Evolutionary conservation across 192 early-diverging fungal species (phyloP).

Genomic region (Linnemannia schmuckeri): DNA sequence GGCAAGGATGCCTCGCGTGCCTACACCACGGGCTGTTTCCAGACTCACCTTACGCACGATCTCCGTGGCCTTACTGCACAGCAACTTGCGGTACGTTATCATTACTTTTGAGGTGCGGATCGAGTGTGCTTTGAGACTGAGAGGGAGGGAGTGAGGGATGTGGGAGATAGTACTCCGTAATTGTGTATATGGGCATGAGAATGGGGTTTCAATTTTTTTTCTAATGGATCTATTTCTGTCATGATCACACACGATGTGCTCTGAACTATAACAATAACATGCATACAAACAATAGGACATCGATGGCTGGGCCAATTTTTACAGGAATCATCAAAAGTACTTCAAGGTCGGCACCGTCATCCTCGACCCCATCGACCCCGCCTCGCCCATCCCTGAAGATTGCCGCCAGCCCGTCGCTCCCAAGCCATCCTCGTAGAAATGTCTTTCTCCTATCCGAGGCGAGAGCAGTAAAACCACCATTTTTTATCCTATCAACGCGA

Average conservation of each 20-base stretch:
- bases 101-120: background rate
- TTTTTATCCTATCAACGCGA: background rate
- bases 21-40: constrained; percentile 95
- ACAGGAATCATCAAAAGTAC: constrained; percentile 89
- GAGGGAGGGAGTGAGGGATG: background rate
- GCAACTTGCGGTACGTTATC: constrained; percentile 76
- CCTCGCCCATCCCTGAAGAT: constrained; percentile 83
- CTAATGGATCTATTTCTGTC: background rate
- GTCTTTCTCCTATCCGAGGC: background rate
- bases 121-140: background rate
- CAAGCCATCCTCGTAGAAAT: constrained; percentile 51
- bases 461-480: background rate
- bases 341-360: constrained; percentile 87
- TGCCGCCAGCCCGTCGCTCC: constrained; percentile 71
- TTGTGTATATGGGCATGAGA: background rate
- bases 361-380: constrained; percentile 85
- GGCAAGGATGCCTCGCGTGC: constrained; percentile 94
- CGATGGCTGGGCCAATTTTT: constrained; percentile 89
- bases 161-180: background rate
- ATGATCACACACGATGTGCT: background rate
- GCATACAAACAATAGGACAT: constrained; percentile 60
- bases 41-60: constrained; percentile 95
- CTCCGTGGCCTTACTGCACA: constrained; percentile 82
- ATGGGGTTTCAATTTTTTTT: background rate
- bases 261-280: background rate